These are phyloP conservation scores for Schizophyllum commune DNA, from an alignment of 1,284 basidiomycete genomes.

Conservation along the genomic window DNA sequence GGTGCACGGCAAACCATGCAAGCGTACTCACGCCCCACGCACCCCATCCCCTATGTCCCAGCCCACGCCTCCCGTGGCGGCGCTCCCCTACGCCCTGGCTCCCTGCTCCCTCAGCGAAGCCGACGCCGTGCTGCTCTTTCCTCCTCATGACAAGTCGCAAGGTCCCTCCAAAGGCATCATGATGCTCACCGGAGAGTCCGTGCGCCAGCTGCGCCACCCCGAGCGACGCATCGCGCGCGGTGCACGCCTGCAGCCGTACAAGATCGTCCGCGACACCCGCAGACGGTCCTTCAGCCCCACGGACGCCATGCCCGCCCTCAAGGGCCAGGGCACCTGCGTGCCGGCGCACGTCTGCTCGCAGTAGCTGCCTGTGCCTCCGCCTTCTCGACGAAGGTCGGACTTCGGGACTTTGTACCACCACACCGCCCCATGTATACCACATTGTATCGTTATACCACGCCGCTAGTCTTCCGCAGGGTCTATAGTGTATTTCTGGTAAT, in stretches of 20 bases:
- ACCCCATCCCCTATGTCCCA: constrained; percentile 18
- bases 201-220: constrained; percentile 31
- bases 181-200: constrained; percentile 38
- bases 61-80: constrained; percentile 11
- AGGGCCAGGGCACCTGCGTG: not conserved
- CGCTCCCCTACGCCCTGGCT: constrained; percentile 34
- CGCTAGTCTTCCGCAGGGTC: not conserved
- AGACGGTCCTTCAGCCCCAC: not conserved
- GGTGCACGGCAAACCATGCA: not conserved
- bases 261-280: not conserved
- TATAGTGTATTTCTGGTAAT: not conserved
- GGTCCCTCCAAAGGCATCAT: constrained; percentile 13
- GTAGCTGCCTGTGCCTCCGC: not conserved
- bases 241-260: constrained; percentile 47
- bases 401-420: not conserved
- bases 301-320: not conserved
- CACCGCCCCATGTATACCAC: not conserved
- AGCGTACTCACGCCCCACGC: constrained; percentile 18
- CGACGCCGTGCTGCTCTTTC: constrained; percentile 44
- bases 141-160: constrained; percentile 15
- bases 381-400: not conserved
- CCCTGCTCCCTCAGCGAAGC: constrained; percentile 43
- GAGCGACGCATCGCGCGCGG: constrained; percentile 34
- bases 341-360: not conserved
- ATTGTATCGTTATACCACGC: not conserved